A percentile compares a stretch with the other conserved stretches of the same genome.
phyloP scores from a whole-genome alignment of 805 yeast species.

The Candida ponderosae region DNA sequence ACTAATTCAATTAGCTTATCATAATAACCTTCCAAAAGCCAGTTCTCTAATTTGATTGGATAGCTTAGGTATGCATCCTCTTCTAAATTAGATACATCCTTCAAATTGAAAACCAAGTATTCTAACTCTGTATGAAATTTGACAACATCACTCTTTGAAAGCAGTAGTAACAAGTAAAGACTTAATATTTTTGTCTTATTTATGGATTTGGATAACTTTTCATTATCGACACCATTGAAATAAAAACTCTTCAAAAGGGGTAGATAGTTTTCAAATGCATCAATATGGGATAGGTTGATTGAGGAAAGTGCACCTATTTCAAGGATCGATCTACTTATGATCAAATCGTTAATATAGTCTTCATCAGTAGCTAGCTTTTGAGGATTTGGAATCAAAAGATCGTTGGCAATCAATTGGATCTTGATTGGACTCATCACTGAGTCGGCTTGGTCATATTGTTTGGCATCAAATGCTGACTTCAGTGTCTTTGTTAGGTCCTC shows the following conservation, averaged over 20 bases:
- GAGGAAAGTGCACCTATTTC: conserved; percentile 85
- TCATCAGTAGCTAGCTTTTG: conserved; percentile 28
- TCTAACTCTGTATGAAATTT: conserved; percentile 89
- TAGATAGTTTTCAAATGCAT: conserved; percentile 62
- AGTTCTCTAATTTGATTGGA: conserved; percentile 84
- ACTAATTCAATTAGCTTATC: conserved; percentile 82
- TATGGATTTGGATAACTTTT: conserved; percentile 33
- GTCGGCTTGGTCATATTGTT: conserved; percentile 55
- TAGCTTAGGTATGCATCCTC: conserved; percentile 66
- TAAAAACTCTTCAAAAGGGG: conserved; percentile 78
- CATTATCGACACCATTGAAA: conserved; percentile 25
- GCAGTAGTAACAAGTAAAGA: conserved; percentile 63
- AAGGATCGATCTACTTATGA: conserved; percentile 71
- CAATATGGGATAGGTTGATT: conserved; percentile 54
- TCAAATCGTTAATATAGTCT: conserved; percentile 51
- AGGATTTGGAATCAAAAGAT: conserved; percentile 62
- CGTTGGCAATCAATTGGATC: conserved; percentile 68
- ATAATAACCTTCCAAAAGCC: conserved; percentile 95
- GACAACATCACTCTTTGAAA: conserved; percentile 79
- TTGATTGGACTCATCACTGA: conserved; percentile 64
- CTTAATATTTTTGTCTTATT: conserved; percentile 71
- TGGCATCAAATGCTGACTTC: conserved; percentile 52
- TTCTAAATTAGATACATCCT: conserved; percentile 36
- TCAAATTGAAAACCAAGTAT: conserved; percentile 41
- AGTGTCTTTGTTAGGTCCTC: conserved; percentile 65